These are phyloP conservation scores for Capsella rubella DNA, from an alignment of 441 rosid genomes.

Conservation along the genomic window DNA sequence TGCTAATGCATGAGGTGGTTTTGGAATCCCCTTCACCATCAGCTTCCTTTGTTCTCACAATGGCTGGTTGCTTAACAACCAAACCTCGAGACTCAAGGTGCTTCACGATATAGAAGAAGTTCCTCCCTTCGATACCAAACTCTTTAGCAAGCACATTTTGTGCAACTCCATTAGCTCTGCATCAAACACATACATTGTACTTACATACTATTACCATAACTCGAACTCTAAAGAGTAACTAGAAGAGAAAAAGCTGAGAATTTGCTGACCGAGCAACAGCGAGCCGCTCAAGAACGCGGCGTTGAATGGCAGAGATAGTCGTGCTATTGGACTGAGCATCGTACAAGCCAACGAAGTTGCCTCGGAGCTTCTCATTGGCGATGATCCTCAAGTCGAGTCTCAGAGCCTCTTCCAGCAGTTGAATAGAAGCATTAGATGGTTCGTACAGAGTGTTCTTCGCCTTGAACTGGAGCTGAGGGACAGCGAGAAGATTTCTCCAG, in stretches of 20 bases:
- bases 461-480: conserved; percentile 70
- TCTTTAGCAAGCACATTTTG: conserved; percentile 86
- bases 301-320: conserved; percentile 55
- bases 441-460: conserved; percentile 42
- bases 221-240: background rate
- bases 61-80: conserved; percentile 76
- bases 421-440: conserved; percentile 58
- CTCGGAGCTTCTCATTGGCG: conserved; percentile 73
- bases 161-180: conserved; percentile 77
- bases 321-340: conserved; percentile 56
- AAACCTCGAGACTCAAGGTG: conserved; percentile 81
- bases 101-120: conserved; percentile 70
- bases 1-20: conserved; percentile 56
- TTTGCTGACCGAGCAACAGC: conserved; percentile 68
- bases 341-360: conserved; percentile 80
- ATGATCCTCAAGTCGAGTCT: conserved; percentile 59
- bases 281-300: conserved; percentile 73
- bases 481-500: conserved; percentile 64
- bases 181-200: conserved; percentile 18
- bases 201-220: conserved; percentile 2
- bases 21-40: conserved; percentile 68
- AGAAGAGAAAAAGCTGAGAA: background rate
- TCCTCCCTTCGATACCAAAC: conserved; percentile 70
- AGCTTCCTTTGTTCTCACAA: conserved; percentile 75
- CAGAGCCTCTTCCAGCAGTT: conserved; percentile 66